Evolutionary conservation across 192 early-diverging fungal genomes (phyloP), one percentile per base, ranked within the genome.

Genomic region (Coemansia sp.): DNA sequence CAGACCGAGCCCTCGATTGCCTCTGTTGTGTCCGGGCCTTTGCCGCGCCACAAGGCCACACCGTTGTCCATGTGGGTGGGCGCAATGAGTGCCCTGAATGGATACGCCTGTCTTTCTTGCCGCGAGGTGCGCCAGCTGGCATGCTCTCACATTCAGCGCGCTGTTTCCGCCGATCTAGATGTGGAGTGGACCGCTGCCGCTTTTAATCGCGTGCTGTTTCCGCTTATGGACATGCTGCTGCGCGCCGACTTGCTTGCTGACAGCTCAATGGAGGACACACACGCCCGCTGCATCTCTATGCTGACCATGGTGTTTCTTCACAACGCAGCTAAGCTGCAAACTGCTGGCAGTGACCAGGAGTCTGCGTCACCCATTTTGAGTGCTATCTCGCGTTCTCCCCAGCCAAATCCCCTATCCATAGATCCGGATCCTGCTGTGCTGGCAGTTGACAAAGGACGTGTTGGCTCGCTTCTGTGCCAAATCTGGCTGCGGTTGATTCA

Each of bases 121-220:
- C 86, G 87, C 23, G 91, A 95, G 57, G 86, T 94, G 6, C 89
- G 95, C 22, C 92, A 93, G 71, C 80, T 87, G 52, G 92, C 93
- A 1, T 86, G 93, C 61, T 84, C 91, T 0, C 87, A 88, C 50
- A 77, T 97, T n/a, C 93, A 97, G 75, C 84, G 92, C 17, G 85
- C 89, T 0, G 69, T 95, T 20, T 67, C 72, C 19, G 75, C 92
- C 0, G 78, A 87, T 22, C 75, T 88, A 66, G 59, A 67, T 69
- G 57, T 63, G 57, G 14, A 68, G 80, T 82, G 64, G 91, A 86
- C 86, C 74, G 86, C 46, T 75, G 87, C 60, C 6, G 85, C 87
- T 5, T 94, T 98, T 78, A 90, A 92, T 67, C 89, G 89, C 29
- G 92, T 96, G 17, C 66, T 98, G 59, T 94, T 98, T 76, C 94